Evolutionary conservation across 2,329 filamentous ascomycete genomes (phyloP).

Genomic region (Trichoderma sp.): DNA sequence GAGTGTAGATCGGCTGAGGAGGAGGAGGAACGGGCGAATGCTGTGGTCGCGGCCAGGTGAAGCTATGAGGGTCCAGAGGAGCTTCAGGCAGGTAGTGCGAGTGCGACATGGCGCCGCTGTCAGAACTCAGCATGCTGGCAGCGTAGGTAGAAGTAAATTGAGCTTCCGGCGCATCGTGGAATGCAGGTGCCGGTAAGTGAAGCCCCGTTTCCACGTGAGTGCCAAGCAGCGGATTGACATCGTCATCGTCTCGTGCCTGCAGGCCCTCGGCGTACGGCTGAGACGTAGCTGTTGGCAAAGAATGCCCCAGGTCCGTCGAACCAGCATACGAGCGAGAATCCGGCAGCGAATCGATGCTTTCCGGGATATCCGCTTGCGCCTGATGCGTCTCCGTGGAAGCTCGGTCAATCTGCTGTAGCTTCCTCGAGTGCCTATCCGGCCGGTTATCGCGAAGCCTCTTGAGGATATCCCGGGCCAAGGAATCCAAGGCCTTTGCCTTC

Average conservation of each 20-base stretch:
- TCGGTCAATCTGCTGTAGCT: constrained; percentile 8
- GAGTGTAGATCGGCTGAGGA: constrained; percentile 34
- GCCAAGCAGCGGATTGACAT: constrained; percentile 29
- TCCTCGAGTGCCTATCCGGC: constrained; percentile 53
- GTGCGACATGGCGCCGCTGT: constrained; percentile 30
- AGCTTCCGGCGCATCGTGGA: constrained; percentile 35
- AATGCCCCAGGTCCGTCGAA: too few species aligned
- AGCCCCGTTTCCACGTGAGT: constrained; percentile 30
- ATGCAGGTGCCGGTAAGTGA: constrained; percentile 31
- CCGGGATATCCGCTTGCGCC: too few species aligned
- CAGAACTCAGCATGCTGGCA: constrained; percentile 31
- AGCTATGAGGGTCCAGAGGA: too few species aligned
- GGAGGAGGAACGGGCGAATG: constrained; percentile 26
- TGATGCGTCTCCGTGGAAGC: not conserved
- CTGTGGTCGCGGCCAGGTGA: constrained; percentile 31
- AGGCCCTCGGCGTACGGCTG: constrained; percentile 15
- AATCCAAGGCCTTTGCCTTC: constrained; percentile 68
- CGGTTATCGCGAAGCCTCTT: constrained; percentile 73
- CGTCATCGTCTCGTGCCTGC: not conserved
- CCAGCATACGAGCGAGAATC: too few species aligned
- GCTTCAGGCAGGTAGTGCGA: constrained; percentile 29
- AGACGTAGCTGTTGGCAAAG: too few species aligned
- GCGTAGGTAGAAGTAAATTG: constrained; percentile 27
- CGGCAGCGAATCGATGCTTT: too few species aligned
- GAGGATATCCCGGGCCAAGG: constrained; percentile 74